Percentiles rank a stretch among this genome's conserved stretches.
Conservation (phyloP, 495 filamentous ascomycete genomes). For the Podospora appendiculata region DNA sequence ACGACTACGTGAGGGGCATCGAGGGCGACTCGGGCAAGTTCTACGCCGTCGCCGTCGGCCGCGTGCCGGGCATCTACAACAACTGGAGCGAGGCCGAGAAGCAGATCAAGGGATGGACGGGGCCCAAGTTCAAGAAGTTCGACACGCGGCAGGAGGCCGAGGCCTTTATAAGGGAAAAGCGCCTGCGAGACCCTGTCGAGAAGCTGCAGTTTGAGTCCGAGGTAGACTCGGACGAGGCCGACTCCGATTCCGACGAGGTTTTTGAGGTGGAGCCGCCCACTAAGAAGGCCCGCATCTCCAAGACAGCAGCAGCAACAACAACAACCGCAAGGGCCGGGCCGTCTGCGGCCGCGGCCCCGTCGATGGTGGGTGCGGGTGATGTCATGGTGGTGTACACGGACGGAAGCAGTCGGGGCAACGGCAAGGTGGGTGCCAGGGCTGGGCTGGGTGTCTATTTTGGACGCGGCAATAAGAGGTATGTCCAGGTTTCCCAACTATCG, state of each 20-base stretch:
- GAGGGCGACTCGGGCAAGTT: conserved; percentile 48
- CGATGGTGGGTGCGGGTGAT: conserved; percentile 13
- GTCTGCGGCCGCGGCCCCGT: not conserved
- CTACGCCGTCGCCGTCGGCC: conserved; percentile 81
- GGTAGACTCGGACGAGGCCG: conserved; percentile 20
- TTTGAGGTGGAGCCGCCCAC: conserved; percentile 31
- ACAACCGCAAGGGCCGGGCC: conserved; percentile 28
- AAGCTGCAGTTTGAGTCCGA: conserved; percentile 20
- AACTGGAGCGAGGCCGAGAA: conserved; percentile 73
- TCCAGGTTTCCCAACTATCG: not conserved
- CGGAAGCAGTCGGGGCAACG: conserved; percentile 76
- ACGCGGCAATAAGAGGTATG: conserved; percentile 59
- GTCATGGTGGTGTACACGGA: conserved; percentile 80
- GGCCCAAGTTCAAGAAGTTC: conserved; percentile 78
- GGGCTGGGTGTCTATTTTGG: conserved; percentile 90
- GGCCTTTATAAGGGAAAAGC: conserved; percentile 25
- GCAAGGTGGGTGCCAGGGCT: conserved; percentile 58
- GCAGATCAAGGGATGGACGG: conserved; percentile 69
- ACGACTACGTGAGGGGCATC: conserved; percentile 63
- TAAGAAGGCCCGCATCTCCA: conserved; percentile 50
- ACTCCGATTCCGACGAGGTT: conserved; percentile 26
- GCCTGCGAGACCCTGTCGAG: too few species aligned
- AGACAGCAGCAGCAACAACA: conserved; percentile 1
- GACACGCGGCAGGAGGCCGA: conserved; percentile 67
- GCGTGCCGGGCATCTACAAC: conserved; percentile 79